A percentile compares a stretch with the other conserved stretches of the same genome.
These are phyloP conservation scores for Fusarium siculi DNA, from an alignment of 2,329 filamentous ascomycete species.

Conservation along the genomic window DNA sequence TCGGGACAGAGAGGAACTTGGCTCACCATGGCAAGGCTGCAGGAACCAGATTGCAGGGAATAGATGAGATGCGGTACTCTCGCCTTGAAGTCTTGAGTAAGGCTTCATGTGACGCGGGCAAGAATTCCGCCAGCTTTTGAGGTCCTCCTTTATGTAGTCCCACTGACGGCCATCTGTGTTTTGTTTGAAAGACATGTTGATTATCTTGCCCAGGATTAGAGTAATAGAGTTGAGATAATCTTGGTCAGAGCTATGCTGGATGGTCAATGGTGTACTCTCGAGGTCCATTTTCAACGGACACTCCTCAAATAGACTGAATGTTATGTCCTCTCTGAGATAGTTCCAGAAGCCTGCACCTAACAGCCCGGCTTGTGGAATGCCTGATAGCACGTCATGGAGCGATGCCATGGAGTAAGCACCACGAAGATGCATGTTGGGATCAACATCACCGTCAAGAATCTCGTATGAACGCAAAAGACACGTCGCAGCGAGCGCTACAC, in stretches of 20 bases:
- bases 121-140: conserved; percentile 46
- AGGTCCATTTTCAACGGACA: conserved; percentile 56
- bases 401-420: conserved; percentile 58
- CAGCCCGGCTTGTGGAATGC: conserved; percentile 43
- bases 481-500: conserved; percentile 57
- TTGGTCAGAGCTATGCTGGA: conserved; percentile 32
- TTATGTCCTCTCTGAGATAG: conserved; percentile 64
- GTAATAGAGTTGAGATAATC: conserved; percentile 54
- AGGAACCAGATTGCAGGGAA: conserved; percentile 56
- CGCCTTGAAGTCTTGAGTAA: conserved; percentile 40
- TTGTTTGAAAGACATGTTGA: conserved; percentile 52
- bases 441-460: conserved; percentile 55
- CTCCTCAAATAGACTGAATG: conserved; percentile 59
- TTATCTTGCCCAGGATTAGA: conserved; percentile 54
- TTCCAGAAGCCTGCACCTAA: conserved; percentile 60
- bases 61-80: background rate
- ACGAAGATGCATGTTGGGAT: conserved; percentile 57
- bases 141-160: conserved; percentile 30
- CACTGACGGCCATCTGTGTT: conserved; percentile 27
- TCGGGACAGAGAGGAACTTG: rapidly evolving
- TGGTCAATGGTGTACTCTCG: conserved; percentile 27
- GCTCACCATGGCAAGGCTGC: conserved; percentile 55
- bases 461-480: conserved; percentile 62
- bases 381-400: conserved; percentile 37
- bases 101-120: conserved; percentile 48